Base-by-base conservation (phyloP, 2,329 filamentous ascomycete genomes). In the Penicillium italicum region DNA sequence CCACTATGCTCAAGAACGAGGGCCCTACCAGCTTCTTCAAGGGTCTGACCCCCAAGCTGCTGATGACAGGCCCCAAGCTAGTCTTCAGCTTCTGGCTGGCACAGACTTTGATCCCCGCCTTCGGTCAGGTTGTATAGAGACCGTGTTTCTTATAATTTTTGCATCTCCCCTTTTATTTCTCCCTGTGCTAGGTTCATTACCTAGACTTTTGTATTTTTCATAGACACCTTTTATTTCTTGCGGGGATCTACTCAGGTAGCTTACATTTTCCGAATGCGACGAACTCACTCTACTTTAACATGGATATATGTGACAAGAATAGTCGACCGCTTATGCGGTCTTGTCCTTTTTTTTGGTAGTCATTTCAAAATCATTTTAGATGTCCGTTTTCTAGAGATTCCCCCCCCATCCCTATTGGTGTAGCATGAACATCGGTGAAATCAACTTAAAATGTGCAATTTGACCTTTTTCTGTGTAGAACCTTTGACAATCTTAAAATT, bases 21-120 rank as follows among this genome's bases (percentile, higher is more conserved):
- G 94, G 93, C 22, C 72, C 88, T 56, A 79, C 82, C 16, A 87
- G 88, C 69, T 97, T 99, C 84, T 99, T 99, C 85, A 99, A 99
- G 85, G 94, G 94, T 41, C 78, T 99, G 62, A 89, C 91, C 47
- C 94, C 94, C 60, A 99, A 99, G 88, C 85, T 99, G 62, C 83
- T 99, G 70, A 99, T 99, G 94, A 99, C 94, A 16, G 95, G 94
- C 24, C 94, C 94, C 61, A 99, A 99, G 84, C 84, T 99, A 58
- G 94, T 97, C 61, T 99, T 99, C 82, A 97, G 92, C 59, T 99
- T 99, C 86, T 99, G 94, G 94, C 85, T 99, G 72, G 94, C 94
- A 55, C 94, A 99, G 82, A 97, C 94, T 30, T 81, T 99, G 69
- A 99, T 99, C 72, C 94, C 94, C 49, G 88, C 91, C 37, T 97